Base-by-base conservation (phyloP, 1,139 yeast species). In the Blastobotrys apis region DNA sequence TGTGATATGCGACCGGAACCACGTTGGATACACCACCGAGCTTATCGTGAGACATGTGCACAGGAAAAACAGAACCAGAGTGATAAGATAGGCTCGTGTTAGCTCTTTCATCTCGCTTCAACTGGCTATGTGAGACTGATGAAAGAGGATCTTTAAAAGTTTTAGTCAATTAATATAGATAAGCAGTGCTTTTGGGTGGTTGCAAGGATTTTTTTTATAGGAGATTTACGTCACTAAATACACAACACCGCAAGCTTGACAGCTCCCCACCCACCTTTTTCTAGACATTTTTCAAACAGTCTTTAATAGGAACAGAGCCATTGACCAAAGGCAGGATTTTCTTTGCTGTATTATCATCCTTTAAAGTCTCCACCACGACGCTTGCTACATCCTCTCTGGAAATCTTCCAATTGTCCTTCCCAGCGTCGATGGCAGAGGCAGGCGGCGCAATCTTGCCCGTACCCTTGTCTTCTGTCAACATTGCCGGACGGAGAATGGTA, bases 401-500 rank as follows among this genome's bases (percentile, higher is more conserved):
- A 23, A 44, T 44, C 30, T 40, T 25, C 20, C 3, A 6, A 6
- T 21, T 5, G 2, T 8, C 31, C 6, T 34, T 9, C 26, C 33
- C 23, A 3, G 25, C 22, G 20, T 25, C 43, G 44, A 45, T 49
- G 3, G 41, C 39, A 4, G 32, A 22, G 4, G 3, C 25, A 2
- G 41, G 41, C 8, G 33, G 37, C 13, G 40, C 39, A 33, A 37
- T 50, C 41, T 37, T 50, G 1, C 78, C 80, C 3, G 72, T 65
- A 0, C 67, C 67, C 3, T 50, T 57, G 0, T 62, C 70, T 45
- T 74, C 74, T 12, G 64, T 55, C 51, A 77, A 64, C 2, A 35
- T 1, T 0, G 77, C 74, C 1, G 83, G 83, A 48, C 69, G 74
- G 47, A 78, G 59, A 45, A 78, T 75, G 1, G 81, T 77, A 63